Conservation (phyloP, 2,329 filamentous ascomycete genomes). For the Dothistroma pini region DNA sequence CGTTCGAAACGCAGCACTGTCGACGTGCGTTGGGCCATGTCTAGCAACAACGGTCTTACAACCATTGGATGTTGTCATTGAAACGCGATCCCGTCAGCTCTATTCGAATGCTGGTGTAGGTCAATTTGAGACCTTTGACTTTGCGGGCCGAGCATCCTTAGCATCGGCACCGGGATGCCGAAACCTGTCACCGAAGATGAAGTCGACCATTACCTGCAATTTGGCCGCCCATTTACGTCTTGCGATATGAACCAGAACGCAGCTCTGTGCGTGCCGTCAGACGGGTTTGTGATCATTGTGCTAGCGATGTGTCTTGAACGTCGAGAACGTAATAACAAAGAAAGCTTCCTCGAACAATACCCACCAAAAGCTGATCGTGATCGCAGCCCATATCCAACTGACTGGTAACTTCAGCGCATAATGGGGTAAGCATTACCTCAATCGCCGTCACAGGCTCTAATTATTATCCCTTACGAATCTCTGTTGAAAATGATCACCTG, state of each 20-base stretch:
- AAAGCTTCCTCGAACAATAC: not conserved
- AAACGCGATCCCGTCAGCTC: not conserved
- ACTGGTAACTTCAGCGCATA: not conserved
- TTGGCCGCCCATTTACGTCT: no score
- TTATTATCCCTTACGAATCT: no score
- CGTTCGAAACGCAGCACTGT: not conserved
- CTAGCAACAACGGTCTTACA: not conserved
- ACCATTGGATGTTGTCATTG: not conserved
- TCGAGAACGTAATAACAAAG: not conserved
- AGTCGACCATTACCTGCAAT: not conserved
- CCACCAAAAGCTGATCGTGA: not conserved
- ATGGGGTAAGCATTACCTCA: not conserved
- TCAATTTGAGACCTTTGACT: not conserved
- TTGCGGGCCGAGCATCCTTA: not conserved
- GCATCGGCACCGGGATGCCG: not conserved
- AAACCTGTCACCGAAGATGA: not conserved
- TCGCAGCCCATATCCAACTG: not conserved
- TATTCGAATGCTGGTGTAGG: not conserved
- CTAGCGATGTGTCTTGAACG: no score
- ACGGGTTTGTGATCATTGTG: no score
- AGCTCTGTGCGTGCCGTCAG: no score
- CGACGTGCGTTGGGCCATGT: not conserved
- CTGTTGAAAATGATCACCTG: not conserved
- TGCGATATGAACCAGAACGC: no score
- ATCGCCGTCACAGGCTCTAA: not conserved